Base-by-base conservation (phyloP, 495 filamentous ascomycete species). In the Niebla homalea region DNA sequence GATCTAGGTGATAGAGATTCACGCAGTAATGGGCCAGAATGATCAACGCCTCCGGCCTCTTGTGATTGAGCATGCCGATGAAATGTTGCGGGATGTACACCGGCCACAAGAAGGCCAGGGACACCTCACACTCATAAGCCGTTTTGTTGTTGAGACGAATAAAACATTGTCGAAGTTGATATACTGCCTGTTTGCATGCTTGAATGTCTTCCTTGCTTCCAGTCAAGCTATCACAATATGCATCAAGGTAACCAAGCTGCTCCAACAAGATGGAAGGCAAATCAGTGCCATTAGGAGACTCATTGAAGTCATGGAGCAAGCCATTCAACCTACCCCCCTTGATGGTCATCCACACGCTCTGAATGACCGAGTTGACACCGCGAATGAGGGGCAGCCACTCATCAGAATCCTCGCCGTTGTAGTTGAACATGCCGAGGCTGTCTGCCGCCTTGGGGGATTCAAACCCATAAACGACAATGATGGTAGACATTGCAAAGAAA, bases 21-120 rank as follows among this genome's bases (percentile, higher is more conserved):
- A 76, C 67, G 5, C 68, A 66, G 55, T 70, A 78, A 53, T 76
- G 70, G 2, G 73, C 72, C 2, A 78, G 63, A 11, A 77, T 61
- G 10, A 74, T 63, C 35, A 78, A 49, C 4, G 81, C 76, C 37
- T 80, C 72, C 0, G 79, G 76, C 35, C 70, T 63, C 10, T 65
- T 66, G 36, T 70, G 58, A 10, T 66, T 64, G 4, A 78, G 69
- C 20, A 78, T 62, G 0, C 70, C 66, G 14, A 77, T 55, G 56
- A 78, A 83, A 11, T 63, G 59, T 2, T 67, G 54, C 0, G 74
- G 72, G 4, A 80, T 61, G 11, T 71, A 71, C 15, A 74, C 67
- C 7, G 66, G 66, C 75, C 71, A 81, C 14, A 66, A 60, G 48
- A 74, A 72, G 0, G 68, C 65, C 29, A 69, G 62, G 5, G 66